phyloP scores from a whole-genome alignment of 805 yeast species.

The Candida taoyuanica region DNA sequence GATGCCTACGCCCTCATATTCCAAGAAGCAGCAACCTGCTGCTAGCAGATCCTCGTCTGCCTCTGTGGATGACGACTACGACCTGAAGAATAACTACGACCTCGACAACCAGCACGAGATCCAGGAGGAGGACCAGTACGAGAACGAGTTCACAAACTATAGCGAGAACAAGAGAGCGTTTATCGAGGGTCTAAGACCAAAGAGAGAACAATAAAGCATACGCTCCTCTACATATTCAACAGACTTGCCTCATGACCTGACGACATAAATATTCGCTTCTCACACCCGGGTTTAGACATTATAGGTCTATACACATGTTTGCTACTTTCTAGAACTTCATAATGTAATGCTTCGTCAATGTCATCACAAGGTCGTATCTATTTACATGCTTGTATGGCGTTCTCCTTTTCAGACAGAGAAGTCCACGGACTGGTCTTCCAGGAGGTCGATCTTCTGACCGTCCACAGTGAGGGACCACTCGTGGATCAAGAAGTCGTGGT shows the following conservation, averaged over 20 bases:
- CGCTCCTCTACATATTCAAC: not conserved
- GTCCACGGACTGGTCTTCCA: conserved; percentile 41
- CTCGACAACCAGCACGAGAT: conserved; percentile 29
- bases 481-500: conserved; percentile 51
- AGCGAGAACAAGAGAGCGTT: conserved; percentile 38
- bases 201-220: conserved; percentile 11
- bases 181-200: conserved; percentile 37
- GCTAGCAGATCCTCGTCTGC: conserved; percentile 14
- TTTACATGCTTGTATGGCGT: not conserved
- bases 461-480: conserved; percentile 57
- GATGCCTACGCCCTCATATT: conserved; percentile 24
- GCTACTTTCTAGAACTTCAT: no score
- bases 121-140: conserved; percentile 41
- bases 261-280: no score
- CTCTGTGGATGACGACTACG: conserved; percentile 23
- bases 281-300: no score
- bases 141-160: conserved; percentile 43
- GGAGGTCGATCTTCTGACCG: conserved; percentile 42
- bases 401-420: conserved; percentile 20
- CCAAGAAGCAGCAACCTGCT: conserved; percentile 11
- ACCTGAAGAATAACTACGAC: conserved; percentile 32
- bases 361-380: not conserved
- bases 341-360: not conserved
- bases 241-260: not conserved
- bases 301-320: no score